Evolutionary conservation across 805 yeast genomes (phyloP).

Genomic region (Candida germanica): DNA sequence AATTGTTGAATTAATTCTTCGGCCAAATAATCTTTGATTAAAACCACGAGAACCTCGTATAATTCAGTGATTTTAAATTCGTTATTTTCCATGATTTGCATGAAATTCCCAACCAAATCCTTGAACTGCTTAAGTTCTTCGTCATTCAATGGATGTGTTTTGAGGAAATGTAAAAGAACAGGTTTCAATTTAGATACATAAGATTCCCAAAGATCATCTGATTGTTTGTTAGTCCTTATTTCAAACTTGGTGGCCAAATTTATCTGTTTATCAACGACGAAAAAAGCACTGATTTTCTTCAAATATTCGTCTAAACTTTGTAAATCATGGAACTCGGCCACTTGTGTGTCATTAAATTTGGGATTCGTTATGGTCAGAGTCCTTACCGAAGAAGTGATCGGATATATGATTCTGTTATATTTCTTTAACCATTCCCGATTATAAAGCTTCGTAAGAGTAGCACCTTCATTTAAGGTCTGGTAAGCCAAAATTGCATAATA

Average conservation of each 20-base stretch:
- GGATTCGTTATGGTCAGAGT: slow-evolving; percentile 9
- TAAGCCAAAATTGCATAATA: slow-evolving; percentile 83
- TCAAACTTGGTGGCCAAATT: slow-evolving; percentile 61
- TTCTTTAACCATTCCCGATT: slow-evolving; percentile 69
- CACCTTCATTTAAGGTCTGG: slow-evolving; percentile 64
- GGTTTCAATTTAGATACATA: slow-evolving; percentile 58
- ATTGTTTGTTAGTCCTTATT: slow-evolving; percentile 57
- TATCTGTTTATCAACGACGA: slow-evolving; percentile 70
- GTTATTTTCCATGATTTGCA: slow-evolving; percentile 74
- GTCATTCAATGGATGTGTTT: slow-evolving; percentile 36
- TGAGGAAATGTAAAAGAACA: slow-evolving; percentile 47
- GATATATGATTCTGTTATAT: slow-evolving; percentile 68
- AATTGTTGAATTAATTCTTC: slow-evolving; percentile 53
- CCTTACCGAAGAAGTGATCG: slow-evolving; percentile 46
- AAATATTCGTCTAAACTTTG: slow-evolving; percentile 52
- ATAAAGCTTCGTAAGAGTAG: slow-evolving; percentile 59
- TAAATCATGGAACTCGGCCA: slow-evolving; percentile 27
- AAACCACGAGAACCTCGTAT: slow-evolving; percentile 55
- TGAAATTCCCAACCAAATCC: slow-evolving; percentile 62
- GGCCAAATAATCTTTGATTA: slow-evolving; percentile 61
- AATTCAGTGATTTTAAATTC: slow-evolving; percentile 58
- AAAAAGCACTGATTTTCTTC: slow-evolving; percentile 67
- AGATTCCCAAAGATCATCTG: slow-evolving; percentile 75
- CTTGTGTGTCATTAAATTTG: slow-evolving; percentile 12
- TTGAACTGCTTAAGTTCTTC: slow-evolving; percentile 54